Conservation (phyloP, 495 filamentous ascomycete species). For the Talaromyces adpressus region DNA sequence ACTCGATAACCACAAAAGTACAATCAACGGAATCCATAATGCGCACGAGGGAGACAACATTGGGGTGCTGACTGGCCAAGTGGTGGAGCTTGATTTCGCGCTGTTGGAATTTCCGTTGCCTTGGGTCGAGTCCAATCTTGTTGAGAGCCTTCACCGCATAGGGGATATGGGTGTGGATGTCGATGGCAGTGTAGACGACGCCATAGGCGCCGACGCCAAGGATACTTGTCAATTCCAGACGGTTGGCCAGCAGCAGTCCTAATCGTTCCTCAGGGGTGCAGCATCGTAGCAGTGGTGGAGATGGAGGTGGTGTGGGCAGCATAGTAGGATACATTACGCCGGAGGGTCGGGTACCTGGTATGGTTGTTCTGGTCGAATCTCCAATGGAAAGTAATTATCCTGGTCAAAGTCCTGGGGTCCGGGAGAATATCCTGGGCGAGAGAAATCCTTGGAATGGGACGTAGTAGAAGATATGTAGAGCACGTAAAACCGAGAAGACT, state of each 20-base stretch:
- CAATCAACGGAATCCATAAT: conserved; percentile 91
- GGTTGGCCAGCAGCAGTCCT: conserved; percentile 74
- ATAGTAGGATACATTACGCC: conserved; percentile 40
- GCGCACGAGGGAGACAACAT: conserved; percentile 89
- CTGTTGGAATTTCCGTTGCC: conserved; percentile 85
- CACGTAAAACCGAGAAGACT: neutral
- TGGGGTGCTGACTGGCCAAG: conserved; percentile 77
- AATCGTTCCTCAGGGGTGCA: conserved; percentile 75
- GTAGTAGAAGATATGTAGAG: neutral
- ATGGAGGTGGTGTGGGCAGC: conserved; percentile 57
- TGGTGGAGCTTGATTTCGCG: conserved; percentile 90
- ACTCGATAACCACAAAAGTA: conserved; percentile 95
- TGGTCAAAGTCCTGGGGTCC: neutral
- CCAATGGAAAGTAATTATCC: conserved; percentile 1
- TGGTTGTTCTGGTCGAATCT: neutral
- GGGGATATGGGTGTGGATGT: conserved; percentile 69
- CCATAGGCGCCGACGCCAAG: conserved; percentile 94
- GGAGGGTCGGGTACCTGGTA: neutral
- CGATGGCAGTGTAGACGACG: conserved; percentile 89
- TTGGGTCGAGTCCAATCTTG: conserved; percentile 80
- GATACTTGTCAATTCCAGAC: conserved; percentile 75
- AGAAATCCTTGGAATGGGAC: neutral
- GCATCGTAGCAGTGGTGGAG: conserved; percentile 44
- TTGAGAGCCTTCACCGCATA: conserved; percentile 97
- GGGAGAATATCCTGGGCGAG: neutral